phyloP scores from a whole-genome alignment of 495 filamentous ascomycete genomes.

The Podospora conica region DNA sequence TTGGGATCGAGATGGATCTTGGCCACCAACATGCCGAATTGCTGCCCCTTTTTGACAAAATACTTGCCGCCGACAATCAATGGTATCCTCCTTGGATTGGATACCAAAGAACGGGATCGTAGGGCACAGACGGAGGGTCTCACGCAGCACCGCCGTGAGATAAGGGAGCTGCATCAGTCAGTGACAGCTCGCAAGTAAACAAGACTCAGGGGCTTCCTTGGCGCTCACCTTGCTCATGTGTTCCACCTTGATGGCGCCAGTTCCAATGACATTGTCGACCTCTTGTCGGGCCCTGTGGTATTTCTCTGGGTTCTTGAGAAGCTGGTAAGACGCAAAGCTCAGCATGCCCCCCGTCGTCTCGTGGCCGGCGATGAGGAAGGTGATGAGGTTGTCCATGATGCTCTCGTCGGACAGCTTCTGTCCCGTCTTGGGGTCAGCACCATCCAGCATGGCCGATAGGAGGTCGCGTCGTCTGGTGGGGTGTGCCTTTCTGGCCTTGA shows the following conservation, averaged over 20 bases:
- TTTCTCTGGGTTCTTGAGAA: constrained; percentile 47
- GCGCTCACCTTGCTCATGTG: constrained; percentile 50
- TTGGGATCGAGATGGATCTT: constrained; percentile 47
- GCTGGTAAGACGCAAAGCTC: constrained; percentile 52
- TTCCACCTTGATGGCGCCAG: constrained; percentile 55
- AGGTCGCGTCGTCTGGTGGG: constrained; percentile 60
- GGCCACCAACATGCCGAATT: constrained; percentile 47
- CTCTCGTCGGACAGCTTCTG: constrained; percentile 52
- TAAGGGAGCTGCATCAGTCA: constrained; percentile 27
- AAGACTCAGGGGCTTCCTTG: neutral
- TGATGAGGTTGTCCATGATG: constrained; percentile 68
- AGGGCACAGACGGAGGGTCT: constrained; percentile 62
- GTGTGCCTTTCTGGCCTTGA: constrained; percentile 52
- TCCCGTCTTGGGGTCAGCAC: constrained; percentile 61
- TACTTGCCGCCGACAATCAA: constrained; percentile 65
- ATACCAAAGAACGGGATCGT: constrained; percentile 55
- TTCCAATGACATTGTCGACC: constrained; percentile 58
- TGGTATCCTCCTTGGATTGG: constrained; percentile 34
- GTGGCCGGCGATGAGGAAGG: constrained; percentile 67
- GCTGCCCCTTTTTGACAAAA: constrained; percentile 48
- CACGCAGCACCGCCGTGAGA: constrained; percentile 55
- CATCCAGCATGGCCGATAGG: constrained; percentile 62
- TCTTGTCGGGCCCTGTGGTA: constrained; percentile 52
- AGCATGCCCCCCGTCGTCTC: constrained; percentile 62
- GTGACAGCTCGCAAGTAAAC: neutral